A percentile compares a stretch with the other conserved stretches of the same genome.
These are phyloP conservation scores for Acanthamoeba castellanii DNA, from an alignment of 208 protist genomes.

Conservation along the genomic window DNA sequence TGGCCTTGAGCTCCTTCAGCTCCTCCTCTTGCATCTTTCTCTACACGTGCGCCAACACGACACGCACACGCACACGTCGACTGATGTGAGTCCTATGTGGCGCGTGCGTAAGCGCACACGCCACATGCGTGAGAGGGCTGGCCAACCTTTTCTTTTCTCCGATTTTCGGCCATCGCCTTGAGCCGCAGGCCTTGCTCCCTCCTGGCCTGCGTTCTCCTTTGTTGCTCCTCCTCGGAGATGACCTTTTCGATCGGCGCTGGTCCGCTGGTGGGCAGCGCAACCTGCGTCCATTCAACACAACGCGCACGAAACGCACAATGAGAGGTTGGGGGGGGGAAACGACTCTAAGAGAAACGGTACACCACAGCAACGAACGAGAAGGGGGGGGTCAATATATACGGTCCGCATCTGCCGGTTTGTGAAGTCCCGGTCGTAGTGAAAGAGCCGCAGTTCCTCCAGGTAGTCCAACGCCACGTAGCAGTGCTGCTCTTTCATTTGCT, in stretches of 20 bases:
- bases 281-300: background rate
- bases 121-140: background rate
- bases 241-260: background rate
- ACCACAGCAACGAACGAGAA: background rate
- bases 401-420: background rate
- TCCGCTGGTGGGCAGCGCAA: background rate
- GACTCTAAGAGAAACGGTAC: no score
- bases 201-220: background rate
- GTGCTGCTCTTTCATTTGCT: conserved; percentile 56
- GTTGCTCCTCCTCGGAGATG: conserved; percentile 21
- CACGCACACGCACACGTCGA: background rate
- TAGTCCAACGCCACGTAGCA: conserved; percentile 25
- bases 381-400: background rate
- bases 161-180: conserved; percentile 23
- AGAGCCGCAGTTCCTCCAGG: conserved; percentile 1
- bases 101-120: no score
- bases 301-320: background rate
- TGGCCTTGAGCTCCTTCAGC: background rate
- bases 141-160: conserved; percentile 39
- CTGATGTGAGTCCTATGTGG: background rate
- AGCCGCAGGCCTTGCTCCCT: conserved; percentile 15
- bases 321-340: background rate
- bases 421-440: background rate
- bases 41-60: background rate
- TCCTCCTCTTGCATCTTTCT: conserved; percentile 12